Evolutionary conservation across 202 grass and related monocot genomes (phyloP).

Genomic region (Brachypodium distachyon): DNA sequence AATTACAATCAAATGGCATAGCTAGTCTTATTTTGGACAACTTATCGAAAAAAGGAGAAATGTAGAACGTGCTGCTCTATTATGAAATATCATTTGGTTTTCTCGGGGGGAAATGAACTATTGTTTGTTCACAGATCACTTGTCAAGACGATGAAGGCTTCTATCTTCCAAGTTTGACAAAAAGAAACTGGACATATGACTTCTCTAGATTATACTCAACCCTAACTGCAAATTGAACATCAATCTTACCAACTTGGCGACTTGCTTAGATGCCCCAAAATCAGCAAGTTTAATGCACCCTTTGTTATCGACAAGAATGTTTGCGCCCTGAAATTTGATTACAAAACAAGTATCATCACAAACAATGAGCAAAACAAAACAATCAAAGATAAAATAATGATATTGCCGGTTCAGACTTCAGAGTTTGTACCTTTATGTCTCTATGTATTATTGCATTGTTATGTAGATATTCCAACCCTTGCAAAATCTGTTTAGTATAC

Average conservation of each 20-base stretch:
- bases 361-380: not conserved
- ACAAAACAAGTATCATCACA: not conserved
- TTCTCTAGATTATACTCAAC: not conserved
- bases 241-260: constrained; percentile 74
- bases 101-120: too few relatives aligned
- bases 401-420: constrained; percentile 4
- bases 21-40: too few relatives aligned
- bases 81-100: not conserved
- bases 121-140: not conserved
- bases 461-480: constrained; percentile 93
- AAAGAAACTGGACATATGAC: not conserved
- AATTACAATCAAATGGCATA: not conserved
- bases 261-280: constrained; percentile 99
- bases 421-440: constrained; percentile 83
- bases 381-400: not conserved
- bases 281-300: constrained; percentile 98
- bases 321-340: constrained; percentile 66
- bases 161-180: not conserved
- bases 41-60: not conserved
- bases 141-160: not conserved
- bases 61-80: not conserved
- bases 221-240: constrained; percentile 9
- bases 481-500: constrained; percentile 90
- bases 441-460: constrained; percentile 91
- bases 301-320: constrained; percentile 99